Conservation (phyloP, 768 basidiomycete species). For the Antrodiella citrinella region DNA sequence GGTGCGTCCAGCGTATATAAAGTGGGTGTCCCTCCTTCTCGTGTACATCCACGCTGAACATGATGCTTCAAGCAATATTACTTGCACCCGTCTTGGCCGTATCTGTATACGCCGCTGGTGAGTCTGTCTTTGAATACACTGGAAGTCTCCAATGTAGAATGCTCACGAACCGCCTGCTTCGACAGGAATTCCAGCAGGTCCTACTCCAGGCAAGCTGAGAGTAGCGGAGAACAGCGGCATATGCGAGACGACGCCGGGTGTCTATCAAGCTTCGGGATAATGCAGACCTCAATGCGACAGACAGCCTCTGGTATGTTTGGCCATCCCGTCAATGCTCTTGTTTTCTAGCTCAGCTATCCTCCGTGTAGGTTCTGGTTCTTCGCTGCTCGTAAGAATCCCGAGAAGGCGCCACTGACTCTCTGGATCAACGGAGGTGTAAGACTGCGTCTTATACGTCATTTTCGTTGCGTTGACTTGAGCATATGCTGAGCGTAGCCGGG, state of each 20-base stretch:
- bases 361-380: slow-evolving; percentile 60
- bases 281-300: slow-evolving; percentile 43
- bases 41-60: no score
- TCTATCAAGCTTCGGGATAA: slow-evolving; percentile 59
- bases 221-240: slow-evolving; percentile 53
- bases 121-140: no score
- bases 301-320: slow-evolving; percentile 46
- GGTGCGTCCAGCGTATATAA: no score
- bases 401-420: slow-evolving; percentile 51
- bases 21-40: no score
- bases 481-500: slow-evolving; percentile 23
- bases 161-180: no score
- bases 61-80: no score
- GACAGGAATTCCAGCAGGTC: slow-evolving; percentile 7
- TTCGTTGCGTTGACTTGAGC: background rate
- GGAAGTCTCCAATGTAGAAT: no score
- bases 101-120: no score
- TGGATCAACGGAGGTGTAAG: slow-evolving; percentile 59
- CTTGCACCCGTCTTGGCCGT: no score
- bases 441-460: slow-evolving; percentile 5
- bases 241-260: slow-evolving; percentile 57
- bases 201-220: slow-evolving; percentile 41
- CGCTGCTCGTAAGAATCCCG: slow-evolving; percentile 49
- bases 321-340: slow-evolving; percentile 3
- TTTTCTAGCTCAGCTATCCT: no score